Evolutionary conservation across 768 basidiomycete genomes (phyloP), one percentile per base, ranked within the genome.

Genomic region (Clathrus columnatus): DNA sequence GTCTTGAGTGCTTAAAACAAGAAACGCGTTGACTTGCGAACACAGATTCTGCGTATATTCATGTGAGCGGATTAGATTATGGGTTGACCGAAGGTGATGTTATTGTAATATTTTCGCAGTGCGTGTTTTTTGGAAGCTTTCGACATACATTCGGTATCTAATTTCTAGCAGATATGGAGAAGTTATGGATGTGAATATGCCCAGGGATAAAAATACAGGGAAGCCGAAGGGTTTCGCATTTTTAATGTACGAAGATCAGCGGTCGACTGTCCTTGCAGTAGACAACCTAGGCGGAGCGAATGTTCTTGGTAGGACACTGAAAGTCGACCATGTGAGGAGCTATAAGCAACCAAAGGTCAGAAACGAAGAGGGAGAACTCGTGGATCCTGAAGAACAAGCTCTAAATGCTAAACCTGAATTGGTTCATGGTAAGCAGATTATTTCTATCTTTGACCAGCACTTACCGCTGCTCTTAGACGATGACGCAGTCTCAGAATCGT

Each of bases 161-260:
- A 46, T 23, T 44, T 43, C n/a, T 26, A 28, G 27, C 61, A 97
- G 94, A 70, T 97, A 89, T 71, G 95, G 95, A n/a, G 95, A 98
- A 65, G 79, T 97, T 29, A 85, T 92, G 75, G 92, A 99, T 64
- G 74, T 97, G 57, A 93, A 98, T 67, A 77, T 99, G 70, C 94
- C 96, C 26, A 80, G 94, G 48, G 92, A 96, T 73, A 94, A 93
- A 66, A 77, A 85, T 53, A 95, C 95, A 0, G 91, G 92, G 23
- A 94, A 95, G 65, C 76, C 85, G 0, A 83, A 73, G 64, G 96
- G 96, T 1, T 99, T 98, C 67, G 94, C 82, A 7, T 99, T 97
- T 73, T 75, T 98, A 60, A 97, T 98, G 96, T 99, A 98, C 69
- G 92, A 95, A 70, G 93, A 99, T 69, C 96, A 99, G 71, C 81